Conservation (phyloP, 805 yeast species). For the Barnettozyma californica region DNA sequence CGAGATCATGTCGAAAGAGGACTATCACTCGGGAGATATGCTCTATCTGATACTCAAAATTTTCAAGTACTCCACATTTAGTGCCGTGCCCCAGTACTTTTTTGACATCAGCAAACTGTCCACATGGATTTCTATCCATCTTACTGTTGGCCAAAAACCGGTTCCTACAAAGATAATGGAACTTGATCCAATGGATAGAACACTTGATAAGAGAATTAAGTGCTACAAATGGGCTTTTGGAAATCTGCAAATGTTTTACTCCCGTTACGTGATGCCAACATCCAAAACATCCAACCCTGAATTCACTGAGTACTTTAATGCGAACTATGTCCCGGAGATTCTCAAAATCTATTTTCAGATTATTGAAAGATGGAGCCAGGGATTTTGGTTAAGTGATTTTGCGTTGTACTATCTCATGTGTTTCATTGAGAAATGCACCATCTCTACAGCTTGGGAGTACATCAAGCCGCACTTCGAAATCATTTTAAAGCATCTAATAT, state of each 20-base stretch:
- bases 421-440: conserved; percentile 59
- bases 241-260: conserved; percentile 64
- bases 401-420: conserved; percentile 60
- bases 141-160: conserved; percentile 48
- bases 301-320: conserved; percentile 51
- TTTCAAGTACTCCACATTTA: conserved; percentile 58
- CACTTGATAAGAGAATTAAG: conserved; percentile 49
- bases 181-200: conserved; percentile 43
- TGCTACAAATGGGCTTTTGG: conserved; percentile 88
- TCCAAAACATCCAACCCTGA: conserved; percentile 37
- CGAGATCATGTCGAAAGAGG: conserved; percentile 26
- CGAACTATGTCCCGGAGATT: conserved; percentile 64
- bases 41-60: conserved; percentile 60
- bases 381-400: conserved; percentile 60
- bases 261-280: conserved; percentile 41
- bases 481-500: conserved; percentile 62
- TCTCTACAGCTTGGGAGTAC: conserved; percentile 50
- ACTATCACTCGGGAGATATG: conserved; percentile 36
- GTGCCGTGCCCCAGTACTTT: conserved; percentile 52
- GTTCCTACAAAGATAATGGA: conserved; percentile 48
- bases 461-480: conserved; percentile 62
- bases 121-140: conserved; percentile 66
- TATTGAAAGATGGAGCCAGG: conserved; percentile 35
- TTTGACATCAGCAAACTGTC: conserved; percentile 32
- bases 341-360: conserved; percentile 53